phyloP scores from a whole-genome alignment of 129 eudicot genomes.

The Flaveria linearis region DNA sequence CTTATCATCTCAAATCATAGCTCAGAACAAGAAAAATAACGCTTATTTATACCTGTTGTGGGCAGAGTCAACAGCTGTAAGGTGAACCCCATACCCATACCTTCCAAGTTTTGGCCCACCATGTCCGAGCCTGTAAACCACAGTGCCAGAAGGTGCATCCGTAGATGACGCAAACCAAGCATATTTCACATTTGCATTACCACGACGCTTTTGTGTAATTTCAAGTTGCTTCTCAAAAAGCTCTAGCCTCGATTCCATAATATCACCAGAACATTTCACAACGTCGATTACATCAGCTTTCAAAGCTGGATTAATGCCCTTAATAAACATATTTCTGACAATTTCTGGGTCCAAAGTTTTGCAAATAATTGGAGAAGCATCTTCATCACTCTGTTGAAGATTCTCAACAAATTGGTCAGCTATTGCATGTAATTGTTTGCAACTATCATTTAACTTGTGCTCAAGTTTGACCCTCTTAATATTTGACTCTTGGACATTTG shows the following conservation, averaged over 20 bases:
- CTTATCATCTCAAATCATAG: neutral
- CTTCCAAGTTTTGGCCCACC: conserved; percentile 45
- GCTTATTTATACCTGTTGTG: conserved; percentile 44
- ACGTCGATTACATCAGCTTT: conserved; percentile 36
- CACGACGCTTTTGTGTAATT: conserved; percentile 51
- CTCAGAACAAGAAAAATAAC: conserved; percentile 12
- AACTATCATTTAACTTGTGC: conserved; percentile 30
- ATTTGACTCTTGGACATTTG: conserved; percentile 49
- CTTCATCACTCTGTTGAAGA: conserved; percentile 36
- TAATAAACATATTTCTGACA: conserved; percentile 48
- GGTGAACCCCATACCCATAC: conserved; percentile 62
- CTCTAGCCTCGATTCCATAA: conserved; percentile 44
- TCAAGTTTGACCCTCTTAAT: conserved; percentile 44
- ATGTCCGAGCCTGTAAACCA: conserved; percentile 51
- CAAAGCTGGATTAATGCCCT: conserved; percentile 23
- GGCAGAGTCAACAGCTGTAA: conserved; percentile 42
- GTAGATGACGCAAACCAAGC: conserved; percentile 55
- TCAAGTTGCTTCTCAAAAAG: conserved; percentile 63
- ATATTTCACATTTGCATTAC: conserved; percentile 54
- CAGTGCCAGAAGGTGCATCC: conserved; percentile 34
- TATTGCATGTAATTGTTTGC: conserved; percentile 31
- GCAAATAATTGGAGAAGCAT: neutral
- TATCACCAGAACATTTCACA: conserved; percentile 31
- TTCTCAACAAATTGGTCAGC: conserved; percentile 36
- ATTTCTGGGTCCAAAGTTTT: conserved; percentile 35